phyloP scores from a whole-genome alignment of 352 stramenopile genomes.

The Phytopythium ostracodes region DNA sequence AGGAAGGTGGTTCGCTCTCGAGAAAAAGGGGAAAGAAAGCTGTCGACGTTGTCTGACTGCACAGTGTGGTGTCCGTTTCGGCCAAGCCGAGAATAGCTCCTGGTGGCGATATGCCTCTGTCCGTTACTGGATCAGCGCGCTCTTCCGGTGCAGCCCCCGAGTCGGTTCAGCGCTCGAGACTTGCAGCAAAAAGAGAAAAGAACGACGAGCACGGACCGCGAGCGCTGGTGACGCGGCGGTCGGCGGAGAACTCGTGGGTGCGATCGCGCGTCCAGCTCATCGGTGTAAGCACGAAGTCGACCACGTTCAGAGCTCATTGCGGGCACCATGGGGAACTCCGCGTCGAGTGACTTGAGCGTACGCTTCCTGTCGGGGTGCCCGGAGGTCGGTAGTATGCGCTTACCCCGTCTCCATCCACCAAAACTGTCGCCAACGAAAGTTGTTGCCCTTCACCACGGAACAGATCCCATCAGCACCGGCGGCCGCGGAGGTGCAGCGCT shows the following conservation, averaged over 20 bases:
- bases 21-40: neutral
- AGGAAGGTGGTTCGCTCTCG: neutral
- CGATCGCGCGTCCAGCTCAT: neutral
- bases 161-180: neutral
- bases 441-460: no score
- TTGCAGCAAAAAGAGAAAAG: neutral
- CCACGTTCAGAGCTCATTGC: neutral
- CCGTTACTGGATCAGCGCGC: neutral
- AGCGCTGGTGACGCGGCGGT: neutral
- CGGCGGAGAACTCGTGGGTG: no score
- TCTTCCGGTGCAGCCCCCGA: neutral
- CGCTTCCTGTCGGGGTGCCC: slow-evolving; percentile 59
- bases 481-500: slow-evolving; percentile 27
- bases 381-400: slow-evolving; percentile 24
- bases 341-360: slow-evolving; percentile 29
- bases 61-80: neutral
- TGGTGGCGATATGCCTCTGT: neutral
- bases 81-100: neutral
- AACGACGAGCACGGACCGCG: neutral
- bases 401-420: no score
- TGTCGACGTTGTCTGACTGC: neutral
- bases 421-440: neutral
- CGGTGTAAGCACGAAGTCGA: neutral
- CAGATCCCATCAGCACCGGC: slow-evolving; percentile 49
- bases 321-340: slow-evolving; percentile 43